Evolutionary conservation across 2,329 filamentous ascomycete species (phyloP).

Genomic region (Zasmidium cellare): DNA sequence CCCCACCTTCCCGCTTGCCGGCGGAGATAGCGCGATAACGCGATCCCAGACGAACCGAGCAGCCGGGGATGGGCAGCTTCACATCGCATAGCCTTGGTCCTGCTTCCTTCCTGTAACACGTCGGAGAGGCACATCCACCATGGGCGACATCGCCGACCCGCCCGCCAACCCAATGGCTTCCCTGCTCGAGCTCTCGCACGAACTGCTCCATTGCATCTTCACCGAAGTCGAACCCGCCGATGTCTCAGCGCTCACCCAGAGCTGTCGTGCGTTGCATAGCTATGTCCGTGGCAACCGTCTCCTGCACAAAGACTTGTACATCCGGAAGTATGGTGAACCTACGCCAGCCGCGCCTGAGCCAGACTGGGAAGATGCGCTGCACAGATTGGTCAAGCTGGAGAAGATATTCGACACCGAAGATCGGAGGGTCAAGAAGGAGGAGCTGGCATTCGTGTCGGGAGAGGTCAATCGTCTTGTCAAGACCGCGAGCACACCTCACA

Average conservation of each 20-base stretch:
- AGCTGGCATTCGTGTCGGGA: slow-evolving; percentile 27
- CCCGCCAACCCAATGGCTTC: slow-evolving; percentile 32
- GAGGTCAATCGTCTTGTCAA: slow-evolving; percentile 27
- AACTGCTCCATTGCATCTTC: slow-evolving; percentile 65
- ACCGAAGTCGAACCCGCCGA: slow-evolving; percentile 57
- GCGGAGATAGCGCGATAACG: too few relatives aligned
- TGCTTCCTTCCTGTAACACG: too few relatives aligned
- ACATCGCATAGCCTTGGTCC: too few relatives aligned
- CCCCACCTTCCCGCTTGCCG: too few relatives aligned
- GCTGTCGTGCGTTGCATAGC: slow-evolving; percentile 55
- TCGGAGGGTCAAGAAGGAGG: slow-evolving; percentile 43
- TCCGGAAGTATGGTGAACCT: slow-evolving; percentile 41
- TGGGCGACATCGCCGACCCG: background rate
- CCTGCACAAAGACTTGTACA: slow-evolving; percentile 64
- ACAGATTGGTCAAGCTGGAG: slow-evolving; percentile 38
- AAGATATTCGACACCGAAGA: slow-evolving; percentile 48
- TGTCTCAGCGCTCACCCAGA: slow-evolving; percentile 52
- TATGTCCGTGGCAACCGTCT: slow-evolving; percentile 59
- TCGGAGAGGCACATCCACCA: background rate
- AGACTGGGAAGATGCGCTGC: slow-evolving; percentile 40
- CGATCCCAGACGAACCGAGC: too few relatives aligned
- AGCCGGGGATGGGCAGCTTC: too few relatives aligned
- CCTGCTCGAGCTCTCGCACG: slow-evolving; percentile 55
- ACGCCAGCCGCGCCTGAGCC: slow-evolving; percentile 19
- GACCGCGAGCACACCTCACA: slow-evolving; percentile 34